These are phyloP conservation scores for Penicillium occitanis DNA, from an alignment of 2,329 filamentous ascomycete species.

Conservation along the genomic window DNA sequence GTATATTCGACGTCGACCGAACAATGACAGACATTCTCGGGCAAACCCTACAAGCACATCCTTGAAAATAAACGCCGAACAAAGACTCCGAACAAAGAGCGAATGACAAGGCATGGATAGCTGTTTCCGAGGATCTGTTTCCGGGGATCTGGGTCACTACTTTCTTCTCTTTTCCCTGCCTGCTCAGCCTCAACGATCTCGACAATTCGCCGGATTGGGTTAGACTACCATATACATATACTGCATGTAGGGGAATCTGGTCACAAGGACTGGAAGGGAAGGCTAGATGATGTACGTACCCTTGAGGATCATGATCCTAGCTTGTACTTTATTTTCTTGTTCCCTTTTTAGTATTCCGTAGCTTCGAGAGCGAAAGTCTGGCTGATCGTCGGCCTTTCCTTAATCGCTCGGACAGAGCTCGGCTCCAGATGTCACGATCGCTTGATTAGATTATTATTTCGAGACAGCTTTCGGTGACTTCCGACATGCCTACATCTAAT, in stretches of 20 bases:
- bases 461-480: not conserved
- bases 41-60: not conserved
- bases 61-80: not conserved
- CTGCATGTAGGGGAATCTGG: not conserved
- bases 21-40: not conserved
- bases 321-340: not conserved
- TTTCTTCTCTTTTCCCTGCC: not conserved
- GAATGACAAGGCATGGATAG: not conserved
- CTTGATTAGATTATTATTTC: not conserved
- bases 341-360: not conserved
- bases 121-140: not conserved
- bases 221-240: not conserved
- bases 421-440: not conserved
- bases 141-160: not conserved
- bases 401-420: not conserved
- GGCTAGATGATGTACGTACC: not conserved
- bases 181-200: not conserved
- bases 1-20: not conserved
- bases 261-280: not conserved
- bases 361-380: not conserved
- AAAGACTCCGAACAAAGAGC: not conserved
- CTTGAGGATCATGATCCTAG: not conserved
- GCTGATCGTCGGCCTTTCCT: not conserved
- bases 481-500: not conserved
- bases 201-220: slow-evolving; percentile 1